Percentiles rank a stretch among this genome's conserved stretches.
Evolutionary conservation across 2,329 filamentous ascomycete genomes (phyloP).

Genomic region (Beauveria australis): DNA sequence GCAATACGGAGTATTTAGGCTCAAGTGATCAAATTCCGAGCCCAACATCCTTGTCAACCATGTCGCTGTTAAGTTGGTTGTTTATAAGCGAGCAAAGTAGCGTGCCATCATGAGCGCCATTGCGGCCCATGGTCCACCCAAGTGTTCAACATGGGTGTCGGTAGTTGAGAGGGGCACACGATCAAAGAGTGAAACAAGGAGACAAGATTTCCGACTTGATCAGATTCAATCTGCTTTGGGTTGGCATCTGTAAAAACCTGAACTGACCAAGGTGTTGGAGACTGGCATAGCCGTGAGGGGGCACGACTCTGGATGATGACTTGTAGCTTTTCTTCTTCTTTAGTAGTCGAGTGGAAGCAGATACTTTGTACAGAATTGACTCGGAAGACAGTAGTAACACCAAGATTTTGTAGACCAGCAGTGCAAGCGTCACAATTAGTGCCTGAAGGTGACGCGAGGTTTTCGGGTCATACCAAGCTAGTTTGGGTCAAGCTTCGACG

Average conservation of each 20-base stretch:
- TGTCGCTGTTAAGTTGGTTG: neutral
- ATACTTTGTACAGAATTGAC: neutral
- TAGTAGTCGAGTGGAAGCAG: too few relatives aligned
- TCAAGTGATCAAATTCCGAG: neutral
- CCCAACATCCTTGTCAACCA: neutral
- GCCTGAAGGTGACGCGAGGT: neutral
- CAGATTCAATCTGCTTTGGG: neutral
- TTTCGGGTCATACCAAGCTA: neutral
- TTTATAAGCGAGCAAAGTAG: neutral
- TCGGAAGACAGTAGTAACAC: neutral
- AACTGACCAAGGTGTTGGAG: neutral
- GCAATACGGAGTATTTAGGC: neutral
- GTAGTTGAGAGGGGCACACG: neutral
- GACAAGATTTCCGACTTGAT: neutral
- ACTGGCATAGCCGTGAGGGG: neutral
- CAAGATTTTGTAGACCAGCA: neutral
- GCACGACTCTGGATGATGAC: neutral
- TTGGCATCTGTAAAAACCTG: neutral
- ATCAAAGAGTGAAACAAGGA: neutral
- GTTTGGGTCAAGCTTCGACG: neutral
- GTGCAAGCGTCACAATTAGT: neutral
- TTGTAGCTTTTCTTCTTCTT: neutral
- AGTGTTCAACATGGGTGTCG: neutral
- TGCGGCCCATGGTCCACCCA: neutral
- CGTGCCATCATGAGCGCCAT: neutral